Conservation (phyloP, 768 basidiomycete species). For the Collybia nuda region DNA sequence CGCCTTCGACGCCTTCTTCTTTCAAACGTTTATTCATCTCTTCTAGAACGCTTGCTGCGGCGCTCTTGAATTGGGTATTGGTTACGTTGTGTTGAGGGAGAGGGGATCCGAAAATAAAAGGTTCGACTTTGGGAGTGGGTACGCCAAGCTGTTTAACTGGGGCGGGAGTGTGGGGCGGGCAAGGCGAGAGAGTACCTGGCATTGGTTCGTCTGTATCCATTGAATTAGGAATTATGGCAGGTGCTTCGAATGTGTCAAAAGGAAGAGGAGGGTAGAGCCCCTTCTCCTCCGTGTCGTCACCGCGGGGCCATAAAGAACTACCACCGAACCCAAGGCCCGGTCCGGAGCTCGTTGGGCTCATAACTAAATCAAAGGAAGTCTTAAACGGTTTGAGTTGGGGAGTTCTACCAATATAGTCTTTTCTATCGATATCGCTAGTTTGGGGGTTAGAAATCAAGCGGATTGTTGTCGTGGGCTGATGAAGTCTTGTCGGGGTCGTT, state of each 20-base stretch:
- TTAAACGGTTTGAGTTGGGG: constrained; percentile 67
- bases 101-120: constrained; percentile 81
- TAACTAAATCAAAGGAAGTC: constrained; percentile 66
- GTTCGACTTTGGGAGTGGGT: constrained; percentile 25
- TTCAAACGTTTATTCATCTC: constrained; percentile 80
- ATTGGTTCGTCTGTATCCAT: constrained; percentile 27
- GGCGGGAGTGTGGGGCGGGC: constrained; percentile 10
- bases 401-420: constrained; percentile 34
- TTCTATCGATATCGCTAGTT: constrained; percentile 21
- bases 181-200: constrained; percentile 28
- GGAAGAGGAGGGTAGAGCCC: constrained; percentile 41
- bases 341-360: constrained; percentile 43
- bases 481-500: constrained; percentile 35
- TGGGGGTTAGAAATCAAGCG: constrained; percentile 42
- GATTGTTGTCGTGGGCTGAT: constrained; percentile 51
- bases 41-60: constrained; percentile 70
- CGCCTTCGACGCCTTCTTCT: constrained; percentile 51
- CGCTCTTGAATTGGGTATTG: constrained; percentile 63
- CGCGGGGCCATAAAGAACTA: constrained; percentile 30
- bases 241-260: constrained; percentile 21
- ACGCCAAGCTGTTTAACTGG: constrained; percentile 19
- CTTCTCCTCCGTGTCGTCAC: constrained; percentile 16
- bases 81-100: constrained; percentile 61
- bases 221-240: constrained; percentile 2
- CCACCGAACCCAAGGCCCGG: constrained; percentile 13